Percentiles rank a stretch among this genome's conserved stretches.
Evolutionary conservation across 345 rosid species (phyloP).

Genomic region (Garcia nutans): DNA sequence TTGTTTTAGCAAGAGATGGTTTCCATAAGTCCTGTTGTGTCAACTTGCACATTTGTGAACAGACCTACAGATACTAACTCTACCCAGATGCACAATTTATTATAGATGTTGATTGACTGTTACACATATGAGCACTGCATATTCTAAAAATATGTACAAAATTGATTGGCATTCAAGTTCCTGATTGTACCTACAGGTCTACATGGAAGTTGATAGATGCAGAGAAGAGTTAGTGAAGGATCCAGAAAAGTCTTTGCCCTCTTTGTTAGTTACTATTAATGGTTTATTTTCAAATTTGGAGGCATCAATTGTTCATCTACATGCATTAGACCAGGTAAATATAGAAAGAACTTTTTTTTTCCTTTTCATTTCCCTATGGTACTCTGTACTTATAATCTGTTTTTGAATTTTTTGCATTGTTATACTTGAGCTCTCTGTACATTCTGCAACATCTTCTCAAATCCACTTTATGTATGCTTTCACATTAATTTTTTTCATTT

Average conservation of each 20-base stretch:
- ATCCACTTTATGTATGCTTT: neutral
- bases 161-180: neutral
- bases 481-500: neutral
- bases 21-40: no score
- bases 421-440: neutral
- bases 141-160: neutral
- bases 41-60: no score
- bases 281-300: constrained; percentile 63
- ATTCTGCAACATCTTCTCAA: neutral
- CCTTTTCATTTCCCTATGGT: neutral
- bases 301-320: constrained; percentile 62
- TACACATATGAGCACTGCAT: neutral
- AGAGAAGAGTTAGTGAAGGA: constrained; percentile 68
- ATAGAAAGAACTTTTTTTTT: neutral
- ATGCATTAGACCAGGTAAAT: constrained; percentile 57
- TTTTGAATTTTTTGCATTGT: neutral
- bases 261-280: constrained; percentile 47
- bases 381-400: neutral
- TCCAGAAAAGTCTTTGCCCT: constrained; percentile 59
- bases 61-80: neutral
- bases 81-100: neutral
- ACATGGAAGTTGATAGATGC: constrained; percentile 62
- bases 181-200: constrained; percentile 49
- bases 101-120: neutral
- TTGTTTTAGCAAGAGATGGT: neutral